Evolutionary conservation across 2,329 filamentous ascomycete genomes (phyloP).

Genomic region (Coleophoma crateriformis): DNA sequence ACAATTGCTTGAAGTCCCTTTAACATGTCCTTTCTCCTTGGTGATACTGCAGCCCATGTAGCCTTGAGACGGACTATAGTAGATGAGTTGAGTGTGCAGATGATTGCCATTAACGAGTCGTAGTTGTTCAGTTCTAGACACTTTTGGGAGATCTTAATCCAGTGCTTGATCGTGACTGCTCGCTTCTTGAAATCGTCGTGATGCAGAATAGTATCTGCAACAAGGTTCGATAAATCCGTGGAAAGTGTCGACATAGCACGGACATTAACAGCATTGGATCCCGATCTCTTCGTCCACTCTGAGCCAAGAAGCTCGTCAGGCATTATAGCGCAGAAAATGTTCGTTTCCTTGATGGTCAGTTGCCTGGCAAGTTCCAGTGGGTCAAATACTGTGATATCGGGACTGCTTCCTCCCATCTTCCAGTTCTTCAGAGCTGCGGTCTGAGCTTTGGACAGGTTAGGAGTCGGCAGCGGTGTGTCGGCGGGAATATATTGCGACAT

Average conservation of each 20-base stretch:
- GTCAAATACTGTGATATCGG: slow-evolving; percentile 85
- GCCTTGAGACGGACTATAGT: slow-evolving; percentile 82
- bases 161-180: slow-evolving; percentile 88
- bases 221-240: slow-evolving; percentile 86
- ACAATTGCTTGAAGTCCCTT: slow-evolving; percentile 78
- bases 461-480: slow-evolving; percentile 65
- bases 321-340: slow-evolving; percentile 84
- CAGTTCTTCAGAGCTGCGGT: slow-evolving; percentile 65
- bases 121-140: slow-evolving; percentile 92
- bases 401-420: slow-evolving; percentile 63
- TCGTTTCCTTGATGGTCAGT: slow-evolving; percentile 86
- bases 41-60: slow-evolving; percentile 86
- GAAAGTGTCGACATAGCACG: slow-evolving; percentile 90
- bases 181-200: slow-evolving; percentile 90
- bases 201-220: slow-evolving; percentile 86
- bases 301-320: slow-evolving; percentile 87
- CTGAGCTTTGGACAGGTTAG: slow-evolving; percentile 72
- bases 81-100: slow-evolving; percentile 88
- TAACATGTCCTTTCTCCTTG: slow-evolving; percentile 75
- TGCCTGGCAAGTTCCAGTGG: slow-evolving; percentile 87
- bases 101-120: slow-evolving; percentile 93
- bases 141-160: slow-evolving; percentile 89
- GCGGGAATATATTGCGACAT: slow-evolving; percentile 64
- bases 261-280: slow-evolving; percentile 77
- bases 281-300: slow-evolving; percentile 89